Evolutionary conservation across 2,329 filamentous ascomycete genomes (phyloP).

Genomic region (Ophiostoma ips): DNA sequence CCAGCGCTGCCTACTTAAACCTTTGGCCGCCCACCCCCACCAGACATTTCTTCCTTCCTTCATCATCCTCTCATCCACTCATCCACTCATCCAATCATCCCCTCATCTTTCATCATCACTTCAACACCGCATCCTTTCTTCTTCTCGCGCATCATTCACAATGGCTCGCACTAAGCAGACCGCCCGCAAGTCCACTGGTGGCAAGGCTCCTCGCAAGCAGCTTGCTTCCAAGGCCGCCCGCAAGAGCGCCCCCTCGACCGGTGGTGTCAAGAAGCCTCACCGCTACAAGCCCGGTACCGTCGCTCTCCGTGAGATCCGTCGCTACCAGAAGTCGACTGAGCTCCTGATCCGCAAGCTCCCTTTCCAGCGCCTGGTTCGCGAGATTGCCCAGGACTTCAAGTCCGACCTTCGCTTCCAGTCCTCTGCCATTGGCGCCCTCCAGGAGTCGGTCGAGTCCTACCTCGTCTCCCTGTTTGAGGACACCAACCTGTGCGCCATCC

Average conservation of each 20-base stretch:
- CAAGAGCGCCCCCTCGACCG: constrained; percentile 95
- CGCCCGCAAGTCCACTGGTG: constrained; percentile 64
- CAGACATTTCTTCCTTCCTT: constrained; percentile 22
- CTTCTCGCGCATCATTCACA: constrained; percentile 29
- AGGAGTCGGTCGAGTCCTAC: constrained; percentile 98
- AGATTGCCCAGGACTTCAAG: constrained; percentile 94
- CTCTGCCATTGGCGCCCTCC: constrained; percentile 89
- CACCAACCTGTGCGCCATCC: constrained; percentile 96
- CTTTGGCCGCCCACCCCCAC: constrained; percentile 28
- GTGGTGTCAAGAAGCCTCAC: constrained; percentile 93
- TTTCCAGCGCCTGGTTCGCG: constrained; percentile 90
- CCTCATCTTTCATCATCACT: constrained; percentile 7
- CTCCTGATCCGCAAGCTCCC: constrained; percentile 93
- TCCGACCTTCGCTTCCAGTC: constrained; percentile 95
- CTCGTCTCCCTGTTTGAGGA: constrained; percentile 97
- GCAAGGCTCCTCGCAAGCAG: constrained; percentile 82
- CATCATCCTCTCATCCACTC: constrained; percentile 21
- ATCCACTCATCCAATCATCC: constrained; percentile 17
- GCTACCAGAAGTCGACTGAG: constrained; percentile 96
- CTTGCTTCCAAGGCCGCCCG: constrained; percentile 98
- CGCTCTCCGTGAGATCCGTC: constrained; percentile 95
- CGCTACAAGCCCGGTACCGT: constrained; percentile 84
- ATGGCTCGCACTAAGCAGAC: constrained; percentile 56
- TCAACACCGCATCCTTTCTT: too few relatives aligned
- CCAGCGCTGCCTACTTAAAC: constrained; percentile 24